These are phyloP conservation scores for Crucihimalaya himalaica DNA, from an alignment of 345 rosid species.

Conservation along the genomic window DNA sequence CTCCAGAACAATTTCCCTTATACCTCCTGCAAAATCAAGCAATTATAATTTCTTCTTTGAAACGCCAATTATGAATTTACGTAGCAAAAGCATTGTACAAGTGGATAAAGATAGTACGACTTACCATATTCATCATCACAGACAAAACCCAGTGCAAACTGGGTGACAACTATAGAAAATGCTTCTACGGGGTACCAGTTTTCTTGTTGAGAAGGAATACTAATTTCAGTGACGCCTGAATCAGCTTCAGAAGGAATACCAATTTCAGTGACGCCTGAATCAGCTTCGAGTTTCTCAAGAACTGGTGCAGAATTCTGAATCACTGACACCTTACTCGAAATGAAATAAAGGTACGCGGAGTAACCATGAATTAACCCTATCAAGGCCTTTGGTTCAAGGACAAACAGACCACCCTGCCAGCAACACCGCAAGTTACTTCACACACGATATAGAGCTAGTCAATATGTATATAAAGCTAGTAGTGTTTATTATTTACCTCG, in stretches of 20 bases:
- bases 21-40: constrained; percentile 55
- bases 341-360: constrained; percentile 46
- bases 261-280: constrained; percentile 28
- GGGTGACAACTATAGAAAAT: constrained; percentile 50
- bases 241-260: constrained; percentile 41
- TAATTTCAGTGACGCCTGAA: constrained; percentile 30
- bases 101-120: constrained; percentile 31
- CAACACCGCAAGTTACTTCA: constrained; percentile 41
- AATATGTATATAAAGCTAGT: constrained; percentile 24
- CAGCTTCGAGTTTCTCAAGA: constrained; percentile 42
- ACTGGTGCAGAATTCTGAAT: constrained; percentile 39
- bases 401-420: constrained; percentile 77
- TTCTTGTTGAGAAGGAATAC: constrained; percentile 41
- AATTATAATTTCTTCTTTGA: not conserved
- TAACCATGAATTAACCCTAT: constrained; percentile 48
- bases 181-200: constrained; percentile 48
- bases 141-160: constrained; percentile 61
- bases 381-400: constrained; percentile 67
- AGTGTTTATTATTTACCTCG: constrained; percentile 53
- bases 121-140: constrained; percentile 66
- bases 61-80: constrained; percentile 28
- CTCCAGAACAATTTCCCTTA: constrained; percentile 63
- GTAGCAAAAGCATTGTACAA: constrained; percentile 22
- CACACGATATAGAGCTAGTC: constrained; percentile 20
- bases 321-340: constrained; percentile 41